Evolutionary conservation across 1,284 basidiomycete species (phyloP).

Genomic region (Cystobasidium sp.): DNA sequence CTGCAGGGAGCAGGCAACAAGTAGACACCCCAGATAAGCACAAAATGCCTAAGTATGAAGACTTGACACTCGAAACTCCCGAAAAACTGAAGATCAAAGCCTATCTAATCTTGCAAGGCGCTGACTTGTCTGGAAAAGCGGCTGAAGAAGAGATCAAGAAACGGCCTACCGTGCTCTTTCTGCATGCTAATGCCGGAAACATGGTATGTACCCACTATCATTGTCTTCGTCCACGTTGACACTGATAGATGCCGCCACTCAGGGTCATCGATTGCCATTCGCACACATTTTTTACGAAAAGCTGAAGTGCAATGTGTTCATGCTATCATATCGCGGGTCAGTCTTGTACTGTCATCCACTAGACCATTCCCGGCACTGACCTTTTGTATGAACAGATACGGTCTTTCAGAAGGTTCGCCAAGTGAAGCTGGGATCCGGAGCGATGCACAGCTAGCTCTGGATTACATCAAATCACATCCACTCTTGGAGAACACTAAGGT

Average conservation of each 20-base stretch:
- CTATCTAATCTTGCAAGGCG: slow-evolving; percentile 63
- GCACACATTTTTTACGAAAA: slow-evolving; percentile 81
- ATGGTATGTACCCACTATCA: slow-evolving; percentile 45
- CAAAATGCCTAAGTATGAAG: slow-evolving; percentile 69
- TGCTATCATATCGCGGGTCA: slow-evolving; percentile 84
- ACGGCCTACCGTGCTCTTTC: slow-evolving; percentile 83
- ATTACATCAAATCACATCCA: slow-evolving; percentile 74
- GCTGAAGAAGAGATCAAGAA: slow-evolving; percentile 29
- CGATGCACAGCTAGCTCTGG: slow-evolving; percentile 63
- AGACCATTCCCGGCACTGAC: neutral
- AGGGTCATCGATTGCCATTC: slow-evolving; percentile 81
- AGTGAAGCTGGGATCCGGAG: slow-evolving; percentile 71
- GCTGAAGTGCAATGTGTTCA: slow-evolving; percentile 84
- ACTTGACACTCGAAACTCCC: slow-evolving; percentile 68
- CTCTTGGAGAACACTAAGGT: slow-evolving; percentile 70
- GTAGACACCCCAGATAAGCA: slow-evolving; percentile 73
- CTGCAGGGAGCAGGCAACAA: slow-evolving; percentile 78
- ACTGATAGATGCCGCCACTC: neutral
- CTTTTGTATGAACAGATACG: slow-evolving; percentile 50
- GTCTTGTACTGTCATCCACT: slow-evolving; percentile 46
- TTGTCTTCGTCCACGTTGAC: neutral
- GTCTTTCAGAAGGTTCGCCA: slow-evolving; percentile 62
- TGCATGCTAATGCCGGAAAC: slow-evolving; percentile 87
- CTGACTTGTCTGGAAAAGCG: slow-evolving; percentile 47
- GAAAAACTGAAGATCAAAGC: slow-evolving; percentile 67